phyloP scores from a whole-genome alignment of 352 stramenopile species.

The Phytophthora agathidicida region DNA sequence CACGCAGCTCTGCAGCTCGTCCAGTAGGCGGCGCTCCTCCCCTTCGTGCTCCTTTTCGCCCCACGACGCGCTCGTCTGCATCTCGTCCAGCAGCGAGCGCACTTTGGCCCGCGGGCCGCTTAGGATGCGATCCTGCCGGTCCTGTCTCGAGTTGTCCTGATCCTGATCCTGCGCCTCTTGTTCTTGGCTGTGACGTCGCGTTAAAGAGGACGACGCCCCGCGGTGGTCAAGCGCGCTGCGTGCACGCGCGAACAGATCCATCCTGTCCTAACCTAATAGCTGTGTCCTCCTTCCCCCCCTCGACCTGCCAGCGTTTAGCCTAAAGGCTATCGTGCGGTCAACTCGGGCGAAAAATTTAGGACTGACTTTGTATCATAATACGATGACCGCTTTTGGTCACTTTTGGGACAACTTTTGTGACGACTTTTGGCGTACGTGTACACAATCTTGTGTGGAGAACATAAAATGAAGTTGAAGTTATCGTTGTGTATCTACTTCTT shows the following conservation, averaged over 20 bases:
- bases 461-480: constrained; percentile 12
- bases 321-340: constrained; percentile 13
- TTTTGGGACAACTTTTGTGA: too few relatives aligned
- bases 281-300: constrained; percentile 1
- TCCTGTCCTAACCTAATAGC: constrained; percentile 20
- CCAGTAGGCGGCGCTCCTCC: constrained; percentile 50
- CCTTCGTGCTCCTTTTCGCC: constrained; percentile 66
- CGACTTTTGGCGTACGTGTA: too few relatives aligned
- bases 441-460: constrained; percentile 4
- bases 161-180: constrained; percentile 13
- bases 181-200: constrained; percentile 2
- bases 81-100: constrained; percentile 58
- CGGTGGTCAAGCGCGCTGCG: constrained; percentile 37
- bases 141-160: constrained; percentile 4
- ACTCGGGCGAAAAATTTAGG: constrained; percentile 28
- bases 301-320: too few relatives aligned
- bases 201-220: constrained; percentile 1
- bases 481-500: constrained; percentile 33
- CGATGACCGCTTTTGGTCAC: too few relatives aligned
- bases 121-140: constrained; percentile 9
- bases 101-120: constrained; percentile 30
- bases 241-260: constrained; percentile 47
- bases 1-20: constrained; percentile 63
- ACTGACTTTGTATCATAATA: constrained; percentile 35
- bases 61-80: constrained; percentile 50